These are phyloP conservation scores for Mortierella sp. DNA, from an alignment of 371 early-diverging fungal species.

Conservation along the genomic window DNA sequence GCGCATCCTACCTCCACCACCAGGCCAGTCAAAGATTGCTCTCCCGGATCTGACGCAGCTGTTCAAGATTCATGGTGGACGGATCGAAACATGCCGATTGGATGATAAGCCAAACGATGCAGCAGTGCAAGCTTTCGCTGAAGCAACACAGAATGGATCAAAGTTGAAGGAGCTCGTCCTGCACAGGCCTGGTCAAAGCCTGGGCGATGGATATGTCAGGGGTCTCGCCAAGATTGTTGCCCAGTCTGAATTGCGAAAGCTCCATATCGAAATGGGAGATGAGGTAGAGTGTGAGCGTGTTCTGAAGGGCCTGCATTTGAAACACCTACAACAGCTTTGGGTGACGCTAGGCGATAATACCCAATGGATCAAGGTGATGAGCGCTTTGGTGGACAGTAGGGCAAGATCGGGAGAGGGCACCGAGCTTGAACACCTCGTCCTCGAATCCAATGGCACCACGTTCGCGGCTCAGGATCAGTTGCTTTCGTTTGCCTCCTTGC, in stretches of 20 bases:
- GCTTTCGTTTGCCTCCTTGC: not conserved
- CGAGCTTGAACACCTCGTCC: not conserved
- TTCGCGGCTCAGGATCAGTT: not conserved
- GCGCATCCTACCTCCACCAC: not conserved
- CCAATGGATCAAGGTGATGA: not conserved
- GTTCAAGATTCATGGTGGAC: not conserved
- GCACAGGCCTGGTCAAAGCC: not conserved
- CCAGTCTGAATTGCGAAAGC: not conserved
- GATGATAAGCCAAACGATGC: not conserved
- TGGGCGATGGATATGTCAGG: not conserved
- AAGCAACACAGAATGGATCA: not conserved
- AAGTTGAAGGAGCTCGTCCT: not conserved
- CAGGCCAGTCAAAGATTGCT: not conserved
- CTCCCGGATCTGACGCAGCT: not conserved
- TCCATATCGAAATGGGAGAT: not conserved
- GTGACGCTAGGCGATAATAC: not conserved
- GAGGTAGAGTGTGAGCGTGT: not conserved
- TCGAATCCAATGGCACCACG: not conserved
- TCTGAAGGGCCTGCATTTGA: not conserved
- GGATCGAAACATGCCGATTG: not conserved
- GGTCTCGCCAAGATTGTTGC: not conserved
- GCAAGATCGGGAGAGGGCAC: not conserved
- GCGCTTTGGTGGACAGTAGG: not conserved
- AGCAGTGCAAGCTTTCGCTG: not conserved
- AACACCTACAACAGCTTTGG: not conserved